Conservation (phyloP, 1,139 yeast species). For the Nakaseomyces nivariensis region DNA sequence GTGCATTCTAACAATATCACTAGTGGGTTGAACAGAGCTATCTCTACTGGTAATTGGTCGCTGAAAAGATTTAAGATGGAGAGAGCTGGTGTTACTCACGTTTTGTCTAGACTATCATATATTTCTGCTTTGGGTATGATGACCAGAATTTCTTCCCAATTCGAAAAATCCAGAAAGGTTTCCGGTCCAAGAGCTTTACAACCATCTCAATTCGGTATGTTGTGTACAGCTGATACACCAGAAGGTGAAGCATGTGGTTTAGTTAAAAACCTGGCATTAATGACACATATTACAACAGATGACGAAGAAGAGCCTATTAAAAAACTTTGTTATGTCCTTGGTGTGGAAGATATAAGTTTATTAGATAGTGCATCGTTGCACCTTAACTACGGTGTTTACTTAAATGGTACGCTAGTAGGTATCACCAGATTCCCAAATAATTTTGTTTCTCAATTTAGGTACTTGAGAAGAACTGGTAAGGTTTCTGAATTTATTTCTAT, state of each 20-base stretch:
- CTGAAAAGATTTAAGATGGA: conserved; percentile 98
- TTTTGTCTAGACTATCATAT: conserved; percentile 78
- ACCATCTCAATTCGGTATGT: conserved; percentile 98
- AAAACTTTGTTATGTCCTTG: conserved; percentile 66
- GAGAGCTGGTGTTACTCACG: conserved; percentile 98
- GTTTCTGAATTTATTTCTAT: conserved; percentile 86
- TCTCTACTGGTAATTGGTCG: conserved; percentile 98
- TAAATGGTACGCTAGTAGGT: conserved; percentile 92
- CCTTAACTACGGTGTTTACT: conserved; percentile 70
- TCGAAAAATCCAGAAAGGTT: conserved; percentile 94
- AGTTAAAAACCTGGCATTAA: conserved; percentile 88
- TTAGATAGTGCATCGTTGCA: conserved; percentile 82
- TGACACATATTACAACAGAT: conserved; percentile 98
- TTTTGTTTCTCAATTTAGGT: conserved; percentile 71
- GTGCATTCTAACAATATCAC: conserved; percentile 90
- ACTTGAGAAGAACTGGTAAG: conserved; percentile 73
- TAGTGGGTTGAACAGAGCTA: conserved; percentile 89
- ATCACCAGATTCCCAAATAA: conserved; percentile 76
- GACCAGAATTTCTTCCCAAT: conserved; percentile 98
- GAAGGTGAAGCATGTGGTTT: conserved; percentile 99
- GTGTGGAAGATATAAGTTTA: conserved; percentile 77
- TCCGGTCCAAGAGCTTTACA: conserved; percentile 99
- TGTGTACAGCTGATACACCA: conserved; percentile 98
- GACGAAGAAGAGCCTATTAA: conserved; percentile 89
- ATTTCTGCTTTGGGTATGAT: conserved; percentile 97